phyloP scores from a whole-genome alignment of 768 basidiomycete species.

The Stropharia rugosoannulata region DNA sequence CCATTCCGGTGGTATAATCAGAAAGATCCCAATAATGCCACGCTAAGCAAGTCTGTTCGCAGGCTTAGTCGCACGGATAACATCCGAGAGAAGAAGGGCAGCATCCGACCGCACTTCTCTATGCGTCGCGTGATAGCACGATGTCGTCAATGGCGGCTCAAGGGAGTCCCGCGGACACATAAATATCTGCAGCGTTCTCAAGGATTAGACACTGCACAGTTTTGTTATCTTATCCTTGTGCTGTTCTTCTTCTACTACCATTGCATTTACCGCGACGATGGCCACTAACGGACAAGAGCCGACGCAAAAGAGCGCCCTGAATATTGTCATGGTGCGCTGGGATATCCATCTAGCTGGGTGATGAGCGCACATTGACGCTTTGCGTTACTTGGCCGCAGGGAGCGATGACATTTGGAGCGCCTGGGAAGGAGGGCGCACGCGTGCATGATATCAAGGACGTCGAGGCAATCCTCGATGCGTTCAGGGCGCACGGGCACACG shows the following conservation, averaged over 20 bases:
- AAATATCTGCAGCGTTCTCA: too few relatives aligned
- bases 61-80: too few relatives aligned
- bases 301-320: slow-evolving; percentile 40
- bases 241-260: not conserved
- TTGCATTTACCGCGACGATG: slow-evolving; percentile 14
- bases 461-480: slow-evolving; percentile 51
- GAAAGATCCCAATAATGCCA: too few relatives aligned
- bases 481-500: slow-evolving; percentile 54
- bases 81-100: too few relatives aligned
- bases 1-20: too few relatives aligned
- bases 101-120: too few relatives aligned
- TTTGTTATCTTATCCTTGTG: not conserved
- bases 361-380: not conserved
- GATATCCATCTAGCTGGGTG: not conserved
- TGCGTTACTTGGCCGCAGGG: slow-evolving; percentile 30
- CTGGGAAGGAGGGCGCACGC: slow-evolving; percentile 46
- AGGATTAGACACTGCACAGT: not conserved
- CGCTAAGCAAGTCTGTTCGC: too few relatives aligned
- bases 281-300: slow-evolving; percentile 5
- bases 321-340: slow-evolving; percentile 32
- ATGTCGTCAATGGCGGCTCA: too few relatives aligned
- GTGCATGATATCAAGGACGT: slow-evolving; percentile 49
- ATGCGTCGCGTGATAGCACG: too few relatives aligned
- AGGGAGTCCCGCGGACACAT: too few relatives aligned
- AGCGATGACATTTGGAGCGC: slow-evolving; percentile 53